These are phyloP conservation scores for Chaetomiaceae sp. DNA, from an alignment of 2,329 filamentous ascomycete genomes.

Conservation along the genomic window DNA sequence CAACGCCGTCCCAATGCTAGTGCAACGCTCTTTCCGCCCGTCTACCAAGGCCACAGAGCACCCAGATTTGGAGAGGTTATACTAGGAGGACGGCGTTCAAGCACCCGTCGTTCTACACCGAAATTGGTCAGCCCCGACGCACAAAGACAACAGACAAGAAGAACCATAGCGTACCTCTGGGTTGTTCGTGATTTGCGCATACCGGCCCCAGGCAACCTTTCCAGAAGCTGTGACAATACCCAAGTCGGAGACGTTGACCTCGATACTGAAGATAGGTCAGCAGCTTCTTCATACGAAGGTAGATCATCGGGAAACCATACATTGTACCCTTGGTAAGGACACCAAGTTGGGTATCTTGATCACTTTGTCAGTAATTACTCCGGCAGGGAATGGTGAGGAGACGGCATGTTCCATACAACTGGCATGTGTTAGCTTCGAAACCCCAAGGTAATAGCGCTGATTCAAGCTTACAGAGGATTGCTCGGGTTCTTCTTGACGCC, in stretches of 20 bases:
- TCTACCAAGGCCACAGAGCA: too few species aligned
- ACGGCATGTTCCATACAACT: constrained; percentile 7
- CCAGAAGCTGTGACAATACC: constrained; percentile 85
- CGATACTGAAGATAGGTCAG: constrained; percentile 41
- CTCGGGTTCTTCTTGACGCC: constrained; percentile 64
- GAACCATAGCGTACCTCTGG: constrained; percentile 35
- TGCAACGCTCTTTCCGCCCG: constrained; percentile 16
- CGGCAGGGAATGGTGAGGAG: neutral
- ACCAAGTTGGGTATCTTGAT: constrained; percentile 82
- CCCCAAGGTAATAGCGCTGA: neutral
- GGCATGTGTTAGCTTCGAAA: neutral
- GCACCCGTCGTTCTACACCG: constrained; percentile 25
- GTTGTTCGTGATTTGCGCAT: constrained; percentile 62
- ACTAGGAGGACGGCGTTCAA: constrained; percentile 28
- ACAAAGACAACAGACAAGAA: neutral
- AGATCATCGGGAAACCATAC: constrained; percentile 36
- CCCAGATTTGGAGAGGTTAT: constrained; percentile 12
- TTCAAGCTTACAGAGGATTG: constrained; percentile 50
- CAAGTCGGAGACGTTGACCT: constrained; percentile 90
- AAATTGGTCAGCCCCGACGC: neutral
- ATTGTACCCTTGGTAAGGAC: constrained; percentile 73
- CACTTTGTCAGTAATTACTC: constrained; percentile 44
- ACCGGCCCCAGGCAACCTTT: constrained; percentile 89
- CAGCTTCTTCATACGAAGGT: neutral
- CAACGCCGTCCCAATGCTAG: too few species aligned